Conservation (phyloP, 2,329 filamentous ascomycete species). For the Pseudogymnoascus sp. region DNA sequence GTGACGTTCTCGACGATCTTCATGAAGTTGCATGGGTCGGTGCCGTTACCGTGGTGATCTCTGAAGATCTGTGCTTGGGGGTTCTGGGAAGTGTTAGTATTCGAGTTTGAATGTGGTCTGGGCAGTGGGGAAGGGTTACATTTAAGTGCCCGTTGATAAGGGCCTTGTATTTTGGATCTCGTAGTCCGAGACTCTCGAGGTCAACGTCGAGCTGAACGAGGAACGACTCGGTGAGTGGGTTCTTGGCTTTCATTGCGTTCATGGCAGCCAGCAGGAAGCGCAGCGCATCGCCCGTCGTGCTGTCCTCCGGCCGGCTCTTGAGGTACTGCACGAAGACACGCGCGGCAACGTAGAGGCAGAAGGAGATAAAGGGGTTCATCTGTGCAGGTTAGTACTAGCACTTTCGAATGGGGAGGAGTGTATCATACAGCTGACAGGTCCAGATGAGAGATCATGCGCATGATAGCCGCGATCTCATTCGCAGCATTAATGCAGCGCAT, state of each 20-base stretch:
- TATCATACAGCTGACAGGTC: conserved; percentile 69
- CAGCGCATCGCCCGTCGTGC: conserved; percentile 68
- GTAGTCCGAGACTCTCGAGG: conserved; percentile 62
- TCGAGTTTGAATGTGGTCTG: conserved; percentile 14
- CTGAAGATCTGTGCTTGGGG: conserved; percentile 15
- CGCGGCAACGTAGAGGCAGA: conserved; percentile 92
- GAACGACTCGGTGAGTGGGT: conserved; percentile 90
- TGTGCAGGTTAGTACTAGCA: conserved; percentile 32
- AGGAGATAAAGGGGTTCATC: conserved; percentile 94
- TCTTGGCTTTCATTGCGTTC: conserved; percentile 78
- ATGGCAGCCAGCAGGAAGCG: conserved; percentile 86
- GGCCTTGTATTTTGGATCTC: conserved; percentile 49
- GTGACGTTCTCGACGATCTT: conserved; percentile 55
- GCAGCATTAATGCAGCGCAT: conserved; percentile 87
- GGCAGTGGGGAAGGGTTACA: conserved; percentile 8
- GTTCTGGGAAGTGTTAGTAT: not conserved
- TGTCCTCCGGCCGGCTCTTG: conserved; percentile 86
- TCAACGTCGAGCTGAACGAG: conserved; percentile 89
- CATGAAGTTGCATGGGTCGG: conserved; percentile 45
- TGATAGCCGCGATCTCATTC: conserved; percentile 87
- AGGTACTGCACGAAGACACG: conserved; percentile 93
- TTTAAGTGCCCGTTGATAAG: conserved; percentile 38
- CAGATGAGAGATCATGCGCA: conserved; percentile 88
- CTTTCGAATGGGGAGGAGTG: not conserved
- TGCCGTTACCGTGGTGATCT: conserved; percentile 31